Percentiles rank a stretch among this genome's conserved stretches.
These are phyloP conservation scores for Clonostachys chloroleuca DNA, from an alignment of 2,329 filamentous ascomycete species.

Conservation along the genomic window DNA sequence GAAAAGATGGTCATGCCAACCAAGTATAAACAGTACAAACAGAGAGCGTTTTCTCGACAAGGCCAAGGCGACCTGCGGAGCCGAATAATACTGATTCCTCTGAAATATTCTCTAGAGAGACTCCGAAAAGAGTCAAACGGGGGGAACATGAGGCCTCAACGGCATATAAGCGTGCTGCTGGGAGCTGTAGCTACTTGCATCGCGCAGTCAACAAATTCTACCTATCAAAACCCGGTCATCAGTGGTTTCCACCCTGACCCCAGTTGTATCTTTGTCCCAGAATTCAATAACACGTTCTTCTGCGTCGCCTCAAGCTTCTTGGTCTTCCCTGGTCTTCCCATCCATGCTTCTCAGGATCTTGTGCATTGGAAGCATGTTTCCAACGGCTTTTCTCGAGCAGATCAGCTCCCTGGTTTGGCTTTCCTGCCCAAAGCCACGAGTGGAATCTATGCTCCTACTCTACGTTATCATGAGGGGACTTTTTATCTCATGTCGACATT, in stretches of 20 bases:
- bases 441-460: slow-evolving; percentile 43
- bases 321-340: slow-evolving; percentile 44
- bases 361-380: slow-evolving; percentile 36
- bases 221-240: slow-evolving; percentile 35
- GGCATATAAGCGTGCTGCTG: too few relatives aligned
- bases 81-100: too few relatives aligned
- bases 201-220: slow-evolving; percentile 3
- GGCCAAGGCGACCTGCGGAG: too few relatives aligned
- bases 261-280: slow-evolving; percentile 30
- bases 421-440: slow-evolving; percentile 13
- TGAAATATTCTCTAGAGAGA: too few relatives aligned
- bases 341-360: slow-evolving; percentile 45
- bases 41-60: too few relatives aligned
- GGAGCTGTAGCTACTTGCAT: too few relatives aligned
- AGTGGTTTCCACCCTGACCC: slow-evolving; percentile 47
- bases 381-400: slow-evolving; percentile 19
- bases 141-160: too few relatives aligned
- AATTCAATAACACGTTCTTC: slow-evolving; percentile 39
- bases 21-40: too few relatives aligned
- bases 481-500: slow-evolving; percentile 40
- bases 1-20: too few relatives aligned
- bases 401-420: slow-evolving; percentile 29
- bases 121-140: too few relatives aligned
- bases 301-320: slow-evolving; percentile 47
- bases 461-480: slow-evolving; percentile 30